Conservation (phyloP, 495 filamentous ascomycete species). For the Penicillium mononematosum region DNA sequence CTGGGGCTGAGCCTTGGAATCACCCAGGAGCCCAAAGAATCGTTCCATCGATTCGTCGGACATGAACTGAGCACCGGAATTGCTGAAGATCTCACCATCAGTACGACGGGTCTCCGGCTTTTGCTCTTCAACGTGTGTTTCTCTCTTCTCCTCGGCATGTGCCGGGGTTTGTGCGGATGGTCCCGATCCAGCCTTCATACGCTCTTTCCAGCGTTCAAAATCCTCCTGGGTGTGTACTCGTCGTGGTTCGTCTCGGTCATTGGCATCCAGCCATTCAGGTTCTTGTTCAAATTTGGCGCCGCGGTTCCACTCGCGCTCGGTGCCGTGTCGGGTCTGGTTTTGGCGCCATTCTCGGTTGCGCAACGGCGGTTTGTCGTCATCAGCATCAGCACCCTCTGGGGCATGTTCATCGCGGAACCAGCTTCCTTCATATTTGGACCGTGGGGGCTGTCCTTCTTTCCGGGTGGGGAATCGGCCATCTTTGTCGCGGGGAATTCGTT, state of each 20-base stretch:
- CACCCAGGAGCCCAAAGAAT: constrained; percentile 72
- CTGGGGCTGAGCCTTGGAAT: constrained; percentile 35
- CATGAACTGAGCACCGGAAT: constrained; percentile 37
- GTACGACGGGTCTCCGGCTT: constrained; percentile 36
- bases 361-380: constrained; percentile 51
- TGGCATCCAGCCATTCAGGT: constrained; percentile 83
- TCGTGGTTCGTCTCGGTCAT: constrained; percentile 63
- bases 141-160: constrained; percentile 49
- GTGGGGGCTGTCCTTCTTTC: constrained; percentile 45
- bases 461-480: constrained; percentile 50
- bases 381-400: constrained; percentile 56
- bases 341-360: constrained; percentile 66
- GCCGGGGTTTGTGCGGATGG: constrained; percentile 24
- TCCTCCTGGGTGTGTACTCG: constrained; percentile 80
- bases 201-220: constrained; percentile 93
- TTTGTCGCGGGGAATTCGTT: constrained; percentile 42
- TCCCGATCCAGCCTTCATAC: constrained; percentile 70
- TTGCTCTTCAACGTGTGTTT: constrained; percentile 33
- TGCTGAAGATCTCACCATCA: constrained; percentile 41
- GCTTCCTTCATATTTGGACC: constrained; percentile 53
- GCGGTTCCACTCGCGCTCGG: constrained; percentile 62
- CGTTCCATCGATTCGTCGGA: constrained; percentile 70
- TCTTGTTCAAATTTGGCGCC: constrained; percentile 65
- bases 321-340: constrained; percentile 57
- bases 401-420: constrained; percentile 55